phyloP scores from a whole-genome alignment of 192 early-diverging fungal species.

The Coemansia sp. region DNA sequence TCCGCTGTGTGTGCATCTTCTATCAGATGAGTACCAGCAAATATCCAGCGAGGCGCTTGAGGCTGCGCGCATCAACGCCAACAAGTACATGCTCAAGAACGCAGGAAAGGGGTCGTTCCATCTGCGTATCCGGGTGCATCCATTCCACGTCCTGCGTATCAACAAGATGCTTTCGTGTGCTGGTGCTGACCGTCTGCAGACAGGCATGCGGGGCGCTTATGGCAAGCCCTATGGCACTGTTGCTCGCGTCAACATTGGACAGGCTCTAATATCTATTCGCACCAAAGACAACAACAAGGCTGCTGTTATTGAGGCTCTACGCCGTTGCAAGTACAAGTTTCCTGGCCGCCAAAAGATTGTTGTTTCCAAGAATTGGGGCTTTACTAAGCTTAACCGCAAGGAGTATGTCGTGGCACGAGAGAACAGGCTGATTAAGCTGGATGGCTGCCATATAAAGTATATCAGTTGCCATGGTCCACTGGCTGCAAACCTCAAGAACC shows the following conservation, averaged over 20 bases:
- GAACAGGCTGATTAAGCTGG: conserved; percentile 79
- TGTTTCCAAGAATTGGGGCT: conserved; percentile 99
- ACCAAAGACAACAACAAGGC: conserved; percentile 94
- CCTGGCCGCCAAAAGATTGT: conserved; percentile 98
- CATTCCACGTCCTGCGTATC: conserved; percentile 98
- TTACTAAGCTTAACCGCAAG: conserved; percentile 94
- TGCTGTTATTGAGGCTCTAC: conserved; percentile 87
- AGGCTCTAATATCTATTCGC: conserved; percentile 94
- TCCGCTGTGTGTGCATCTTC: conserved; percentile 92
- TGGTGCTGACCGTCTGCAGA: conserved; percentile 98
- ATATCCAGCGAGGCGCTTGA: conserved; percentile 98
- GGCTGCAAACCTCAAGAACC: conserved; percentile 48
- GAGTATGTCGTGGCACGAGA: conserved; percentile 80
- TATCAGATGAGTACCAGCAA: conserved; percentile 98
- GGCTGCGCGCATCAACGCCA: conserved; percentile 95
- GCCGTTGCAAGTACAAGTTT: conserved; percentile 99
- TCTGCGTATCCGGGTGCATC: conserved; percentile 97
- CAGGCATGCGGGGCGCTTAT: conserved; percentile 99
- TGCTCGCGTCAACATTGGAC: conserved; percentile 98
- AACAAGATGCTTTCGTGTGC: conserved; percentile 99
- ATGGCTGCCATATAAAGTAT: conserved; percentile 95
- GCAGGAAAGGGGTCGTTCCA: conserved; percentile 99
- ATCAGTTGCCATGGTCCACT: conserved; percentile 78
- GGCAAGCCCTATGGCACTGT: conserved; percentile 95
- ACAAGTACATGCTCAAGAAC: conserved; percentile 98